Evolutionary conservation across 495 filamentous ascomycete species (phyloP).

Genomic region (Evernia prunastri): DNA sequence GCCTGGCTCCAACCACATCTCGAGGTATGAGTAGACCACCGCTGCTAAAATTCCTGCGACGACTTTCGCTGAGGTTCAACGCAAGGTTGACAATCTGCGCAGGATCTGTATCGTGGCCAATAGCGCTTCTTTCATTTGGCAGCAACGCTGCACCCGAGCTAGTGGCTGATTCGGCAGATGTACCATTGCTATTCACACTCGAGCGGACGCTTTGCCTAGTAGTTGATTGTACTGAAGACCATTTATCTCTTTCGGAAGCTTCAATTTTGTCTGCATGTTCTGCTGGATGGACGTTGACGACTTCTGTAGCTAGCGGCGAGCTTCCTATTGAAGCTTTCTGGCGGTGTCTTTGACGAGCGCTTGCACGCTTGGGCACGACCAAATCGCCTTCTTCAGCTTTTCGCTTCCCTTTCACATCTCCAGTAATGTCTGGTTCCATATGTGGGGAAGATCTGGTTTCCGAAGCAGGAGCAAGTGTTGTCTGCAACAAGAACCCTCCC

Average conservation of each 20-base stretch:
- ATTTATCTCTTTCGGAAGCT: background rate
- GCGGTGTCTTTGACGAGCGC: slow-evolving; percentile 13
- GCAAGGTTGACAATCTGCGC: slow-evolving; percentile 87
- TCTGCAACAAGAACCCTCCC: slow-evolving; percentile 42
- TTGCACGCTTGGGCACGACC: slow-evolving; percentile 17
- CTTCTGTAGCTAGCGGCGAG: slow-evolving; percentile 28
- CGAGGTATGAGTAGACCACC: slow-evolving; percentile 28
- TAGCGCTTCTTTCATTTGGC: slow-evolving; percentile 11
- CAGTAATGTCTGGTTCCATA: slow-evolving; percentile 7
- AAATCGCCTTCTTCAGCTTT: slow-evolving; percentile 18
- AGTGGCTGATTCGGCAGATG: background rate
- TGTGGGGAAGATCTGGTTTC: slow-evolving; percentile 28
- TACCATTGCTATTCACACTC: slow-evolving; percentile 12
- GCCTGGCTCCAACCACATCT: slow-evolving; percentile 37
- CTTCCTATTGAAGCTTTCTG: slow-evolving; percentile 19
- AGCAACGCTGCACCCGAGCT: background rate
- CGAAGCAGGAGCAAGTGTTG: slow-evolving; percentile 31
- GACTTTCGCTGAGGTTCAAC: slow-evolving; percentile 77
- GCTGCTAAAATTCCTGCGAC: slow-evolving; percentile 48
- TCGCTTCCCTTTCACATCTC: slow-evolving; percentile 23
- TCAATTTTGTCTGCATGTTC: background rate
- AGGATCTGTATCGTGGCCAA: slow-evolving; percentile 61
- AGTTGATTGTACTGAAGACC: slow-evolving; percentile 7
- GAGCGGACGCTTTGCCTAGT: slow-evolving; percentile 10
- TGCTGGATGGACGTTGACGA: slow-evolving; percentile 18